Conservation (phyloP, 2,329 filamentous ascomycete species). For the Fusarium subglutinans region DNA sequence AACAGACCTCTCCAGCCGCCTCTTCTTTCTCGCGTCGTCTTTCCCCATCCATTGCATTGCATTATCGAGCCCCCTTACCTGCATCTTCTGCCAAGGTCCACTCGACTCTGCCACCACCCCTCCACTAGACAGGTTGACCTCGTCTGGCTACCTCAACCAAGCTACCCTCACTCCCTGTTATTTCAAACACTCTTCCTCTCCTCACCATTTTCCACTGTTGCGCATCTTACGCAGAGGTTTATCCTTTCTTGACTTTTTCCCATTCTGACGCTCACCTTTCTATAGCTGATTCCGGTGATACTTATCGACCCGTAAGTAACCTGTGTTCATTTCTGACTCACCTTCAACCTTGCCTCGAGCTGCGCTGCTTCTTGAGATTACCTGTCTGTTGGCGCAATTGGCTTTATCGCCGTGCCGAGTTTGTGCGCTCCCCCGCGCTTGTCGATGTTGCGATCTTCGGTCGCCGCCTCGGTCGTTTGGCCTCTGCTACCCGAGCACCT, state of each 20-base stretch:
- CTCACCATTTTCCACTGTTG: conserved; percentile 38
- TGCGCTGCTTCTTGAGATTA: conserved; percentile 2
- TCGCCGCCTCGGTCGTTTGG: conserved; percentile 19
- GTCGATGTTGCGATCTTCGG: conserved; percentile 23
- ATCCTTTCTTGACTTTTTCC: conserved; percentile 35
- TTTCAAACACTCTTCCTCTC: conserved; percentile 45
- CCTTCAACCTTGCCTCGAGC: conserved; percentile 11
- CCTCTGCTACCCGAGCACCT: conserved; percentile 32
- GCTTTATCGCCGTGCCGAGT: conserved; percentile 17
- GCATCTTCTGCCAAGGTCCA: conserved; percentile 58
- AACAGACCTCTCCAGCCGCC: conserved; percentile 41
- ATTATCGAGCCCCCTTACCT: conserved; percentile 53
- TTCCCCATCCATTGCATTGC: conserved; percentile 45
- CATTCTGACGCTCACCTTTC: conserved; percentile 50
- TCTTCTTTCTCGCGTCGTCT: conserved; percentile 45
- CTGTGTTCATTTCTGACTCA: conserved; percentile 20
- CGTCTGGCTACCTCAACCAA: conserved; percentile 36
- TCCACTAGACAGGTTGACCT: conserved; percentile 44
- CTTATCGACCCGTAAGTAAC: conserved; percentile 67
- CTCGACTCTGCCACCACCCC: conserved; percentile 51
- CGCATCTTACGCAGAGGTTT: conserved; percentile 39
- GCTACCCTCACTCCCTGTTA: conserved; percentile 46
- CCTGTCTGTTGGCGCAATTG: conserved; percentile 25
- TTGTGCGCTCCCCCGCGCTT: conserved; percentile 37
- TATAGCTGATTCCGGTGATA: conserved; percentile 69